Percentiles rank a stretch among this genome's conserved stretches.
Conservation (phyloP, 2,329 filamentous ascomycete genomes). For the Sporothrix brunneoviolacea region DNA sequence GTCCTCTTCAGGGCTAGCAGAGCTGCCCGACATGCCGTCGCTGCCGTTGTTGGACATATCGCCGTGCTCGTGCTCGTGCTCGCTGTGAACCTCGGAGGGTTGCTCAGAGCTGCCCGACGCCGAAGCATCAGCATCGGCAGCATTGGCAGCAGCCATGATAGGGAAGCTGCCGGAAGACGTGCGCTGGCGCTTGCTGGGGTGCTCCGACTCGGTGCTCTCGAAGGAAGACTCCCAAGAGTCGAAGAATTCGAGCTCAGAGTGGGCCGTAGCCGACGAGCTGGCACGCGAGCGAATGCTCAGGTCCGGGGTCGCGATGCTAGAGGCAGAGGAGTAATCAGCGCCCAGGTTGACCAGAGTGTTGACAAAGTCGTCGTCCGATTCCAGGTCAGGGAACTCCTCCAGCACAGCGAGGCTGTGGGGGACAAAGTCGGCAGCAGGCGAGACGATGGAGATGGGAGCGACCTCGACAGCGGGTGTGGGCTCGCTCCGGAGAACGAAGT, state of each 20-base stretch:
- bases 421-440: constrained; percentile 48
- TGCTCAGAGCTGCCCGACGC: constrained; percentile 29
- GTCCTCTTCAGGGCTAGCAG: constrained; percentile 29
- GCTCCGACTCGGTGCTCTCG: constrained; percentile 46
- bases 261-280: constrained; percentile 65
- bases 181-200: constrained; percentile 54
- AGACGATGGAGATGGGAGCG: neutral
- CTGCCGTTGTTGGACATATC: constrained; percentile 21
- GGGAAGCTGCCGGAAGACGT: constrained; percentile 30
- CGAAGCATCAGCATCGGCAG: constrained; percentile 14
- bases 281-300: constrained; percentile 54
- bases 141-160: constrained; percentile 32
- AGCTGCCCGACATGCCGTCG: constrained; percentile 27
- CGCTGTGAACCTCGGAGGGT: constrained; percentile 19
- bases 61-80: constrained; percentile 15
- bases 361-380: constrained; percentile 83
- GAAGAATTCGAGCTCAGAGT: constrained; percentile 68
- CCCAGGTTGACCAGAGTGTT: constrained; percentile 65
- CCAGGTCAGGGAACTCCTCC: constrained; percentile 81
- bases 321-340: constrained; percentile 29
- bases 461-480: constrained; percentile 18
- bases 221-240: constrained; percentile 61
- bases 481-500: constrained; percentile 40
- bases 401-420: constrained; percentile 63
- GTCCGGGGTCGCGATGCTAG: constrained; percentile 34